Percentiles rank a stretch among this genome's conserved stretches.
phyloP scores from a whole-genome alignment of 768 basidiomycete genomes.

The Hydnomerulius pinastri region DNA sequence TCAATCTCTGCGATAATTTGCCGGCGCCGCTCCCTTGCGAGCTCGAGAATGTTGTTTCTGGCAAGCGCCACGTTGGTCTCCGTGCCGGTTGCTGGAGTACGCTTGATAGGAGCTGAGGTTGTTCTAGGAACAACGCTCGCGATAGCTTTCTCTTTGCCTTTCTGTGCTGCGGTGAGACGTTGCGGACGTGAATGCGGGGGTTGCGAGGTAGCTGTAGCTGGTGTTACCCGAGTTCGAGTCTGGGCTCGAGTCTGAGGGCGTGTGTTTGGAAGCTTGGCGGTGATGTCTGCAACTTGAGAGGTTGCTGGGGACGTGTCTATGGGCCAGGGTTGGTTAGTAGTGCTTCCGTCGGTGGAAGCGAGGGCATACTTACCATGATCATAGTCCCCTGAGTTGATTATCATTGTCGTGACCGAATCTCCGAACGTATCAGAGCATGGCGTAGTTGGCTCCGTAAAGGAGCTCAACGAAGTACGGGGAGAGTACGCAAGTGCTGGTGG shows the following conservation, averaged over 20 bases:
- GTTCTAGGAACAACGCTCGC: background rate
- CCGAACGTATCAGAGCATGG: slow-evolving; percentile 19
- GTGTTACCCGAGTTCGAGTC: background rate
- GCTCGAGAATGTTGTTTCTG: slow-evolving; percentile 48
- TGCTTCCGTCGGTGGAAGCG: background rate
- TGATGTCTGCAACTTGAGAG: background rate
- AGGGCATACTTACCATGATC: slow-evolving; percentile 9
- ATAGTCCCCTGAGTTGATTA: slow-evolving; percentile 2
- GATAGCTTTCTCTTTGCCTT: slow-evolving; percentile 19
- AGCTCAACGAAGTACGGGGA: slow-evolving; percentile 34
- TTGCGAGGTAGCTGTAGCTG: background rate
- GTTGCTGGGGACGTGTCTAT: slow-evolving; percentile 1
- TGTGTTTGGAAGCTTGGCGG: slow-evolving; percentile 1
- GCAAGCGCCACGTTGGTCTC: slow-evolving; percentile 14
- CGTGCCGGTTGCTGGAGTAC: background rate
- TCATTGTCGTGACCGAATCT: slow-evolving; percentile 6
- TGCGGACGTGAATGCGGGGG: background rate
- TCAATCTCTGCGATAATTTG: slow-evolving; percentile 58
- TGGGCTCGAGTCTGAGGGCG: background rate
- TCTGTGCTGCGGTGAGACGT: slow-evolving; percentile 2
- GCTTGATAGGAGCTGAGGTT: background rate
- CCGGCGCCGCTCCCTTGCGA: slow-evolving; percentile 54
- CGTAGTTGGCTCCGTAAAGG: slow-evolving; percentile 27
- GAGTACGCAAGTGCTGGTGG: slow-evolving; percentile 27
- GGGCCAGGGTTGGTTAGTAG: slow-evolving; percentile 5